Conservation (phyloP, 2,329 filamentous ascomycete genomes). For the Cyphellophora europaea region DNA sequence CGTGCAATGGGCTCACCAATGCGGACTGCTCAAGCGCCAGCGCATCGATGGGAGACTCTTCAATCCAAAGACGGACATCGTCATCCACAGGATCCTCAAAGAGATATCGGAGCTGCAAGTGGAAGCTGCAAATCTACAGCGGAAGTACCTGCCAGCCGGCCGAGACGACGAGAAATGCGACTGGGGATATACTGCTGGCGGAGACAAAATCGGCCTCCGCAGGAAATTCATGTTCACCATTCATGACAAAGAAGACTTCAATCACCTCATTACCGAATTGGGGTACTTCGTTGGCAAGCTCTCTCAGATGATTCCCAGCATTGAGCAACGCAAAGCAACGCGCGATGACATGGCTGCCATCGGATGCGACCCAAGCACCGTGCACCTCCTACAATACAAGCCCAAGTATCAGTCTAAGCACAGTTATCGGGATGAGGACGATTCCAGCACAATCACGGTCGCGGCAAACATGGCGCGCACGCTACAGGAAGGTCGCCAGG, state of each 20-base stretch:
- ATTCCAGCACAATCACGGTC: no score
- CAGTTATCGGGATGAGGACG: no score
- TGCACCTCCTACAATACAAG: no score
- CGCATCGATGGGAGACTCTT: background rate
- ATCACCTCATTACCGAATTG: background rate
- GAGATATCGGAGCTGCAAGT: background rate
- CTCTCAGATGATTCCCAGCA: background rate
- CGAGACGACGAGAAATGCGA: background rate
- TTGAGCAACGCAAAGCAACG: background rate
- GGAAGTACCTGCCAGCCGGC: background rate
- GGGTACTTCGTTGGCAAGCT: slow-evolving; percentile 1
- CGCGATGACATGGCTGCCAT: no score
- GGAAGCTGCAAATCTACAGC: background rate
- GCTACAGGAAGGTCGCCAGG: no score
- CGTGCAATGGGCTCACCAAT: background rate
- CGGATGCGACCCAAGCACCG: no score
- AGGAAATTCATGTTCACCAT: slow-evolving; percentile 1
- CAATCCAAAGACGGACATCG: background rate
- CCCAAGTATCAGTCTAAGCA: no score
- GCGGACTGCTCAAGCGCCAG: background rate
- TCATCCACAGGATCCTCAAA: background rate
- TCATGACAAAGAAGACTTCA: background rate
- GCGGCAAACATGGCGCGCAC: no score
- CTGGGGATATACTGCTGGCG: background rate
- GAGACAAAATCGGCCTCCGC: background rate